phyloP scores from a whole-genome alignment of 495 filamentous ascomycete species.

The Neurospora sp. region DNA sequence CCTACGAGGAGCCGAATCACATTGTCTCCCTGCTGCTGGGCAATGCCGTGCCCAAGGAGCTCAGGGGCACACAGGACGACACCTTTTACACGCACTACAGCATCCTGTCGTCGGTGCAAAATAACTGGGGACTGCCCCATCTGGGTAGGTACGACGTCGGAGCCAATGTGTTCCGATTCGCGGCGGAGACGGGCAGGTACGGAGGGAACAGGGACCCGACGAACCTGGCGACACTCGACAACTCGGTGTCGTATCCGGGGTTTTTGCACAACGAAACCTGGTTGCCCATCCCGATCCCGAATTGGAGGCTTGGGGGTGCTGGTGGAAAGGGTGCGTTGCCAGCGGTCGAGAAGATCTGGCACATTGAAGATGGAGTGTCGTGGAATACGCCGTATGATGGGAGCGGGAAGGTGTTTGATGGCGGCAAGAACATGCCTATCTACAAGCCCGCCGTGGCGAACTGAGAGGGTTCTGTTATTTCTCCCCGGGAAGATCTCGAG shows the following conservation, averaged over 20 bases:
- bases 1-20: conserved; percentile 46
- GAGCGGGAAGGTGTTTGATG: conserved; percentile 35
- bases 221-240: conserved; percentile 49
- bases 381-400: conserved; percentile 37
- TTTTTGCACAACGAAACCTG: conserved; percentile 32
- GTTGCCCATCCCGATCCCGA: conserved; percentile 31
- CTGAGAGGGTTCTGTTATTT: background rate
- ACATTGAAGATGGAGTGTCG: conserved; percentile 3
- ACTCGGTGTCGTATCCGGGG: conserved; percentile 54
- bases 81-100: conserved; percentile 69
- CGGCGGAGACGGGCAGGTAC: conserved; percentile 49
- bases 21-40: conserved; percentile 56
- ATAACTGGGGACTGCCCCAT: conserved; percentile 58
- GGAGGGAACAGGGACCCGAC: conserved; percentile 45
- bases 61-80: conserved; percentile 50
- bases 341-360: conserved; percentile 22
- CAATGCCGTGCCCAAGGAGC: conserved; percentile 45
- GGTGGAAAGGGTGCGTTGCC: conserved; percentile 29
- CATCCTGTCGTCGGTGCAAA: conserved; percentile 50
- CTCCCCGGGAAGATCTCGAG: background rate
- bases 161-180: conserved; percentile 56
- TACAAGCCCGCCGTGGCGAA: conserved; percentile 13
- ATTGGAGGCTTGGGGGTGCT: conserved; percentile 33
- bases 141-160: conserved; percentile 64
- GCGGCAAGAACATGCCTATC: conserved; percentile 19